Conservation (phyloP, 306 rosid genomes). For the Casuarina cunninghamiana region DNA sequence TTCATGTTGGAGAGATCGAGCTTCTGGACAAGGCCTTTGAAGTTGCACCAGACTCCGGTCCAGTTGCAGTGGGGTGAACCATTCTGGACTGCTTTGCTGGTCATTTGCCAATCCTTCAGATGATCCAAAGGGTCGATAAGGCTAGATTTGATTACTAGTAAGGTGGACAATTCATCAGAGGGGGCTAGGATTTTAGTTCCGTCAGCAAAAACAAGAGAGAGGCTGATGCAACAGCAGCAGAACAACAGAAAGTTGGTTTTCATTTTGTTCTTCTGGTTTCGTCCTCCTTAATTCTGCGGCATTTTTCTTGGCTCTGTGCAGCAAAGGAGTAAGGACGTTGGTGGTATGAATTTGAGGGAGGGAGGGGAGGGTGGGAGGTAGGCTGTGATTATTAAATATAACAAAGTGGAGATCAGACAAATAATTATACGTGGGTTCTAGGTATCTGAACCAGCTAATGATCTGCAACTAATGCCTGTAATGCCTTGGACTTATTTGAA, state of each 20-base stretch:
- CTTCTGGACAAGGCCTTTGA: conserved; percentile 52
- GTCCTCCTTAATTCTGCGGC: conserved; percentile 32
- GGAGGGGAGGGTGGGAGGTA: conserved; percentile 24
- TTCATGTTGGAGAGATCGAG: conserved; percentile 84
- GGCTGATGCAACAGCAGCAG: conserved; percentile 51
- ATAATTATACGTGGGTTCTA: conserved; percentile 59
- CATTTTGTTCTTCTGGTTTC: conserved; percentile 49
- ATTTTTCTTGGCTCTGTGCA: conserved; percentile 39
- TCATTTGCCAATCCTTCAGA: conserved; percentile 60
- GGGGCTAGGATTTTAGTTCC: conserved; percentile 34
- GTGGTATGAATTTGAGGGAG: conserved; percentile 30
- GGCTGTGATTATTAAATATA: conserved; percentile 4
- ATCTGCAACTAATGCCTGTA: conserved; percentile 61
- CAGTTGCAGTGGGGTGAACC: conserved; percentile 59
- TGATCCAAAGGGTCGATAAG: conserved; percentile 52
- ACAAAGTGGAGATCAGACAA: conserved; percentile 31
- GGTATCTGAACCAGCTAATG: conserved; percentile 72
- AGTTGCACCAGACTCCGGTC: conserved; percentile 77
- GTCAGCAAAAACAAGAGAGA: conserved; percentile 46
- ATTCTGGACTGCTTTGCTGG: conserved; percentile 30
- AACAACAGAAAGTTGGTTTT: conserved; percentile 33
- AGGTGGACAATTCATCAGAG: conserved; percentile 52
- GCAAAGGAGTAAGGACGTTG: conserved; percentile 26
- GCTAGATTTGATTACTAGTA: conserved; percentile 56
- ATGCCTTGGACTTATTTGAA: conserved; percentile 62